Conservation (phyloP, 352 stramenopile genomes). For the Pythium rishiriense region DNA sequence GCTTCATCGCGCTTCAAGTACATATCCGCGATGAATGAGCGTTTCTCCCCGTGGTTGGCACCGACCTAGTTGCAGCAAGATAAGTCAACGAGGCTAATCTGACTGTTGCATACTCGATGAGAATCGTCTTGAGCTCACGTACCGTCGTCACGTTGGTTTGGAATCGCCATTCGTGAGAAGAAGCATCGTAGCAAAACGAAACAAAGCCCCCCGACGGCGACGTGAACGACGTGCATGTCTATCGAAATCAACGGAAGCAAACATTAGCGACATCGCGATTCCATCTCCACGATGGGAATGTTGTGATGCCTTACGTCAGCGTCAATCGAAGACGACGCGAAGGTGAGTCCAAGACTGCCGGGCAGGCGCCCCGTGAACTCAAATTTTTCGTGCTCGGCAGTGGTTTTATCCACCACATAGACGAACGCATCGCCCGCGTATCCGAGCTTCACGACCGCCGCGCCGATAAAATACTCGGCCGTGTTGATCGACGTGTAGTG, state of each 20-base stretch:
- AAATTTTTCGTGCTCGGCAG: conserved; percentile 32
- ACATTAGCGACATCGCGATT: not conserved
- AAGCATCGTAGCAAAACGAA: conserved; percentile 35
- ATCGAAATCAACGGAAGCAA: not conserved
- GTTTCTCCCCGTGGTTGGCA: conserved; percentile 3
- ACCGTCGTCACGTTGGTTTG: conserved; percentile 28
- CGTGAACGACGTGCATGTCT: conserved; percentile 35
- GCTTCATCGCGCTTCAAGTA: conserved; percentile 34
- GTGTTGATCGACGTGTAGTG: conserved; percentile 49
- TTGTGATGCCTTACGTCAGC: conserved; percentile 20
- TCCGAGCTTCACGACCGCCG: conserved; percentile 44
- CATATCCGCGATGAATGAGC: conserved; percentile 27
- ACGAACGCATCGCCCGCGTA: conserved; percentile 46
- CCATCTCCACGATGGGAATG: not conserved
- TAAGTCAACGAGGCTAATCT: not conserved
- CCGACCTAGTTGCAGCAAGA: conserved; percentile 15
- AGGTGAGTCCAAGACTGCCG: conserved; percentile 32
- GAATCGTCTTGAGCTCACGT: not conserved
- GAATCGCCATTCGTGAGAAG: conserved; percentile 26
- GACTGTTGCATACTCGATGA: not conserved
- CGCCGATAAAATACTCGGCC: conserved; percentile 36
- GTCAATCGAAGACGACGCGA: conserved; percentile 46
- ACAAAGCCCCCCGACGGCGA: conserved; percentile 16
- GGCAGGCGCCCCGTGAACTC: conserved; percentile 37
- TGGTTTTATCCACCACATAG: conserved; percentile 48